These are phyloP conservation scores for Macrolepiota fuliginosa DNA, from an alignment of 768 basidiomycete genomes.

Conservation along the genomic window DNA sequence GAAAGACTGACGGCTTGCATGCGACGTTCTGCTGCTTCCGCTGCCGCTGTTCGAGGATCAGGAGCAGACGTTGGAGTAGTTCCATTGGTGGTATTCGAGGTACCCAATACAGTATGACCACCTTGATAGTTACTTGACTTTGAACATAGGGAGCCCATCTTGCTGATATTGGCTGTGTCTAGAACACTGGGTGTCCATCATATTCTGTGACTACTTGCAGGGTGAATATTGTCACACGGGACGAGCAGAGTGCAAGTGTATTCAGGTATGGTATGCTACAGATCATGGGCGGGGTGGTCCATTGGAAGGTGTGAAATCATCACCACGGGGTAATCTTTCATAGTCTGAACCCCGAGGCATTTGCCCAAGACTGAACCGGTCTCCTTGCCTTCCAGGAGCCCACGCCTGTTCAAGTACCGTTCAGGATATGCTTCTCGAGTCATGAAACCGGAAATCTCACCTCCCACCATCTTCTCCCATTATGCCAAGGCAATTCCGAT, in stretches of 20 bases:
- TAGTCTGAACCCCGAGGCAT: slow-evolving; percentile 43
- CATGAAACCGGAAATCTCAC: slow-evolving; percentile 36
- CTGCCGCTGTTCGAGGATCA: slow-evolving; percentile 54
- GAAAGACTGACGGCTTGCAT: slow-evolving; percentile 47
- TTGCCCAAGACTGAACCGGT: slow-evolving; percentile 41
- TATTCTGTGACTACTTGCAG: background rate
- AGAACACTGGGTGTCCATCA: slow-evolving; percentile 2
- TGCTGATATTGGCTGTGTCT: slow-evolving; percentile 2
- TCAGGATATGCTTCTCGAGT: slow-evolving; percentile 9
- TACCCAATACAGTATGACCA: slow-evolving; percentile 47
- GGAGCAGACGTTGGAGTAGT: slow-evolving; percentile 22
- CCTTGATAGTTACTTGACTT: slow-evolving; percentile 42
- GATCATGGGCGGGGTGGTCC: slow-evolving; percentile 1
- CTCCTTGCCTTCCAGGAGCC: slow-evolving; percentile 51
- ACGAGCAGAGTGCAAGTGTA: background rate
- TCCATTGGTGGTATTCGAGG: slow-evolving; percentile 26
- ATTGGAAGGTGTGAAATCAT: slow-evolving; percentile 1
- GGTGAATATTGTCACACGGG: slow-evolving; percentile 1
- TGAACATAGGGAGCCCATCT: slow-evolving; percentile 61
- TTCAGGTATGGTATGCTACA: background rate
- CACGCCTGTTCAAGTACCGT: slow-evolving; percentile 38
- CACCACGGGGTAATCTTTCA: slow-evolving; percentile 25
- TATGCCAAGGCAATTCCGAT: slow-evolving; percentile 58
- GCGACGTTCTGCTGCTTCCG: slow-evolving; percentile 62
- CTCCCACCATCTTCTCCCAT: slow-evolving; percentile 80